Percentiles rank a stretch among this genome's conserved stretches.
Evolutionary conservation across 106 monocot species (phyloP).

Genomic region (Acanthochlamys bracteata): DNA sequence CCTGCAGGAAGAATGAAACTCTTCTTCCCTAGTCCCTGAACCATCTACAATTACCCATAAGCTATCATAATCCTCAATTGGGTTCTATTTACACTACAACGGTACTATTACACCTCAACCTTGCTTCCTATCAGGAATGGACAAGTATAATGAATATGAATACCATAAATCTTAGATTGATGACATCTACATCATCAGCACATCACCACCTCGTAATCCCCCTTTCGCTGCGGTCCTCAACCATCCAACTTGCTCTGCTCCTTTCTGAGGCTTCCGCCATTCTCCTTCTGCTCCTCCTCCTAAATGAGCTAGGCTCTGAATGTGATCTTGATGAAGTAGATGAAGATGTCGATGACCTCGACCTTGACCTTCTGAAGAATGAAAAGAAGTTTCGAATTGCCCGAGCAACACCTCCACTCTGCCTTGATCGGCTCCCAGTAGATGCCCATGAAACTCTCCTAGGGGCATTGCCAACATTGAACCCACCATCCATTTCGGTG

Average conservation of each 20-base stretch:
- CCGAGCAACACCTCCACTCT: constrained; percentile 24
- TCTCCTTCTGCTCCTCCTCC: background rate
- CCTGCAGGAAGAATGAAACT: too few relatives aligned
- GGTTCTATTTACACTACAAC: too few relatives aligned
- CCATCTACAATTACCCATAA: too few relatives aligned
- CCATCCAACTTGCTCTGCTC: too few relatives aligned
- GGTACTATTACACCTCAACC: too few relatives aligned
- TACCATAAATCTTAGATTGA: background rate
- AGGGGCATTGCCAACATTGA: constrained; percentile 24
- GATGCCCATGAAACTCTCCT: constrained; percentile 34
- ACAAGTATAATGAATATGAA: background rate
- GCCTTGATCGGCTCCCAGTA: constrained; percentile 20
- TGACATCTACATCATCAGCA: background rate
- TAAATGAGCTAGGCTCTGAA: constrained; percentile 4
- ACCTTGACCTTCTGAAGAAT: constrained; percentile 1
- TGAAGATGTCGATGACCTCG: background rate
- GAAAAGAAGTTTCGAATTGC: constrained; percentile 25
- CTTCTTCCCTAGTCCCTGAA: too few relatives aligned
- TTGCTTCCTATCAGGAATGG: background rate
- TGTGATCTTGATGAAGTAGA: constrained; percentile 2
- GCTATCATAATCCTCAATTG: too few relatives aligned
- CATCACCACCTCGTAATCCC: constrained; percentile 6
- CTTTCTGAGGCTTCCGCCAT: background rate
- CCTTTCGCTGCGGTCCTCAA: background rate
- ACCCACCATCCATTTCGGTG: constrained; percentile 49